A percentile compares a stretch with the other conserved stretches of the same genome.
Conservation (phyloP, 1,284 basidiomycete species). For the Leccinum subrobustum region DNA sequence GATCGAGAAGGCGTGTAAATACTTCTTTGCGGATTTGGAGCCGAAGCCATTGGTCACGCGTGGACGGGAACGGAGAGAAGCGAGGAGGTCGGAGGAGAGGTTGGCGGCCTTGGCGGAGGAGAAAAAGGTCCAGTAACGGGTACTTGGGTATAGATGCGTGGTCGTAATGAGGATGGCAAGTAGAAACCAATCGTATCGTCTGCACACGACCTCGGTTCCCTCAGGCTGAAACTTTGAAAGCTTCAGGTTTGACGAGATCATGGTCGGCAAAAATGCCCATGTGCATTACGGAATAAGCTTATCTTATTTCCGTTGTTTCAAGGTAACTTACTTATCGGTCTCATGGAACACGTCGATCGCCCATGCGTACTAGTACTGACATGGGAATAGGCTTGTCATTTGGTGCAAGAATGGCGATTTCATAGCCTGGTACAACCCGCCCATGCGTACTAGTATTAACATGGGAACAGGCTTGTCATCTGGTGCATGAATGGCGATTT, state of each 20-base stretch:
- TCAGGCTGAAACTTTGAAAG: too few relatives aligned
- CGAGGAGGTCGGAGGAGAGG: slow-evolving; percentile 35
- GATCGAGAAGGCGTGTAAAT: slow-evolving; percentile 83
- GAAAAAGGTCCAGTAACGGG: slow-evolving; percentile 29
- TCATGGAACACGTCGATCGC: not conserved
- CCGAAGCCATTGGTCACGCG: slow-evolving; percentile 84
- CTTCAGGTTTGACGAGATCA: too few relatives aligned
- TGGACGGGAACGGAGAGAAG: slow-evolving; percentile 72
- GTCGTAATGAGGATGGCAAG: not conserved
- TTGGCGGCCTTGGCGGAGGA: slow-evolving; percentile 7
- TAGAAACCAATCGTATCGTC: not conserved
- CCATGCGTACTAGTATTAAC: too few relatives aligned
- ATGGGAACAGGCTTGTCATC: too few relatives aligned
- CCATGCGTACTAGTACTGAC: too few relatives aligned
- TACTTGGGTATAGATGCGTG: not conserved
- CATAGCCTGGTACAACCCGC: not conserved
- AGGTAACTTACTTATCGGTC: not conserved
- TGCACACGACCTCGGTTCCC: not conserved
- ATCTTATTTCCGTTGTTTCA: not conserved
- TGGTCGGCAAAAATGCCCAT: not conserved
- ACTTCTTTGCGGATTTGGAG: slow-evolving; percentile 85
- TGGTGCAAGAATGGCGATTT: too few relatives aligned
- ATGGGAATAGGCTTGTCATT: too few relatives aligned
- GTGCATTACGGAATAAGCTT: not conserved
- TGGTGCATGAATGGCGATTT: too few relatives aligned